phyloP scores from a whole-genome alignment of 2,329 filamentous ascomycete species.

The Fonsecaea pugnacius region DNA sequence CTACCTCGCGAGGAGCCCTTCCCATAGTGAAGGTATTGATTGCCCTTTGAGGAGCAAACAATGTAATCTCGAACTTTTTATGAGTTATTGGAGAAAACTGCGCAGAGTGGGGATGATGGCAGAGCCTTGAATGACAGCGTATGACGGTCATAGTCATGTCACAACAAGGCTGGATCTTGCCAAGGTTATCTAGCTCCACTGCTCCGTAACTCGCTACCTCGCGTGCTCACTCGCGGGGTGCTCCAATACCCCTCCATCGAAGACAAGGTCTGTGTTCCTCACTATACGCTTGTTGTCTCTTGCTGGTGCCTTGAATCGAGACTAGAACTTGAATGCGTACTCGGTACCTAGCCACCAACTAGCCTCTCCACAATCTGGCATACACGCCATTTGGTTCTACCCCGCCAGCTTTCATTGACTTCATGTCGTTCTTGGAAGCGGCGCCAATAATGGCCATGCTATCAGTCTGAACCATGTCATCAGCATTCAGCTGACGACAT shows the following conservation, averaged over 20 bases:
- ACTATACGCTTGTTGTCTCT: neutral
- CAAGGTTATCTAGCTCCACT: neutral
- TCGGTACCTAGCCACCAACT: neutral
- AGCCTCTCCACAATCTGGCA: neutral
- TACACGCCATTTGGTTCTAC: neutral
- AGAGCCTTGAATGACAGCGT: neutral
- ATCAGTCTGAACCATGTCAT: neutral
- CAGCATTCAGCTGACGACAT: neutral
- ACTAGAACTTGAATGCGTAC: neutral
- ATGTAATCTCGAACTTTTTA: slow-evolving; percentile 21
- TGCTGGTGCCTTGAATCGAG: neutral
- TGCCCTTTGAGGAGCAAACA: neutral
- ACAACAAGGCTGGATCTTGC: neutral
- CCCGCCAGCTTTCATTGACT: neutral
- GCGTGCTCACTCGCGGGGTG: no score
- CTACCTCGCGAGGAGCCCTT: slow-evolving; percentile 48
- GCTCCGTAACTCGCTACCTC: no score
- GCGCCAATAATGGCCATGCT: neutral
- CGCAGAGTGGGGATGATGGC: neutral
- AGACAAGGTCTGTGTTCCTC: no score
- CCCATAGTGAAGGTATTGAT: slow-evolving; percentile 41
- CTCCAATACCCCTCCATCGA: no score
- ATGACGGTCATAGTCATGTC: neutral
- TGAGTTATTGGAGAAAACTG: neutral
- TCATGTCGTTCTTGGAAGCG: neutral